Base-by-base conservation (phyloP, 73 alveolate species). In the Diophrys appendiculata region DNA sequence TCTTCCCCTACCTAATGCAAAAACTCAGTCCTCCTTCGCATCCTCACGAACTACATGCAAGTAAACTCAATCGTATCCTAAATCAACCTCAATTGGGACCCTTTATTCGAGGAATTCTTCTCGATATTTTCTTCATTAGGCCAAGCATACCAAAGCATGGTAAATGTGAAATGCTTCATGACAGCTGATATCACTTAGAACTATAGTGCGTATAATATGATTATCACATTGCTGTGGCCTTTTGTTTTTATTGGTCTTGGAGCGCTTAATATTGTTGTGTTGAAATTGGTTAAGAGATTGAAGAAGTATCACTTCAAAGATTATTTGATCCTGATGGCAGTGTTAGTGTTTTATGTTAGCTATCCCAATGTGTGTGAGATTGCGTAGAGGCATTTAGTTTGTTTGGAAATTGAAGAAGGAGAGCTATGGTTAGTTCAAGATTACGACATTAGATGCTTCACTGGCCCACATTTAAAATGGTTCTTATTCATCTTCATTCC, bases 31-130 rank as follows among this genome's bases (percentile, higher is more conserved):
- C 56, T 77, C 28, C 43, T 78, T 23, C 68, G 88, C 43, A 79
- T 89, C 60, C 0, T 89, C 32, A 77, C 90, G 23, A 89, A 84
- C 83, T 89, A 85, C 68, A 13, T 85, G 67, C 88, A 85, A 72
- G 70, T 89, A 56, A 76, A 73, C 0, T 28, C 82, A 5, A 69
- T 78, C 24, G 82, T 91, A 0, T 32, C 76, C 30, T 56, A 69
- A 52, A 76, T 85, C 29, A 74, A 89, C 72, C 69, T 89, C 8
- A 81, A 76, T 24, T 83, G 88, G 88, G 81, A 78, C 2, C 69
- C 72, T 0, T 69, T 72, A 8, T 29, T 79, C 31, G 33, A 43
- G 28, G 75, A 76, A 2, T 54, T 68, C 54, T 68, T 82, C 26
- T 74, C 60, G 25, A 32, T 78, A 13, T 54, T 80, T 14, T 52